These are phyloP conservation scores for Diplodia sapinea DNA, from an alignment of 2,329 filamentous ascomycete species.

Conservation along the genomic window DNA sequence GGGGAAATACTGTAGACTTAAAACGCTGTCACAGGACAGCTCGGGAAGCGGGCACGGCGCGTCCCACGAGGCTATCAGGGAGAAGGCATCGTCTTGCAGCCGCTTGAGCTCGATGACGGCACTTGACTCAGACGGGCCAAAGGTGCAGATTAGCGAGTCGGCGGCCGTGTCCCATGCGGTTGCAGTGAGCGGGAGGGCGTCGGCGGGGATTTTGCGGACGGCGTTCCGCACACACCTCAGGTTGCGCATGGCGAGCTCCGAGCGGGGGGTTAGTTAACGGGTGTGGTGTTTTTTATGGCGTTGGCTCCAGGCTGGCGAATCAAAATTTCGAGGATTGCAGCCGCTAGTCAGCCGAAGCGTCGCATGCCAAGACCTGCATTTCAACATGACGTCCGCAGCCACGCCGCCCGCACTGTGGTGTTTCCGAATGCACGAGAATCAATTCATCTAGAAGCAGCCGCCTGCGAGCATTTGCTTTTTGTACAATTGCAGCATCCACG, in stretches of 20 bases:
- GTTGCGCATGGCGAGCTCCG: conserved; percentile 75
- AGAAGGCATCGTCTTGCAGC: conserved; percentile 48
- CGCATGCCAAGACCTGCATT: conserved; percentile 21
- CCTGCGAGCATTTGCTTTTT: conserved; percentile 18
- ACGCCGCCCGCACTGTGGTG: background rate
- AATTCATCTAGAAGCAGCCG: conserved; percentile 27
- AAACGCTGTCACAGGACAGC: conserved; percentile 73
- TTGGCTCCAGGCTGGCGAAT: conserved; percentile 24
- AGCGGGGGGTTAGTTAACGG: conserved; percentile 3
- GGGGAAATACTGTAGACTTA: conserved; percentile 83
- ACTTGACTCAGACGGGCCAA: conserved; percentile 76
- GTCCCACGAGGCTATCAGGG: conserved; percentile 82
- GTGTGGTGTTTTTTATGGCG: conserved; percentile 12
- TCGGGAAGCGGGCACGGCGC: conserved; percentile 80
- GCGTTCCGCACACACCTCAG: conserved; percentile 77
- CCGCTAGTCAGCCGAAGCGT: conserved; percentile 32
- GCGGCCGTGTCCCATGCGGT: conserved; percentile 83
- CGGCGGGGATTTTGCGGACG: conserved; percentile 63
- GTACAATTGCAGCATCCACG: conserved; percentile 22
- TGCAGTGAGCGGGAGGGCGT: conserved; percentile 69
- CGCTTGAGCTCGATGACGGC: conserved; percentile 75
- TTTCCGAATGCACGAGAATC: conserved; percentile 21
- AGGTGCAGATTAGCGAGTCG: conserved; percentile 79
- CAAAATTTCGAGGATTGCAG: conserved; percentile 31
- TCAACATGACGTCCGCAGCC: background rate